Base-by-base conservation (phyloP, 176 grass and related monocot species). In the Avena sativa region DNA sequence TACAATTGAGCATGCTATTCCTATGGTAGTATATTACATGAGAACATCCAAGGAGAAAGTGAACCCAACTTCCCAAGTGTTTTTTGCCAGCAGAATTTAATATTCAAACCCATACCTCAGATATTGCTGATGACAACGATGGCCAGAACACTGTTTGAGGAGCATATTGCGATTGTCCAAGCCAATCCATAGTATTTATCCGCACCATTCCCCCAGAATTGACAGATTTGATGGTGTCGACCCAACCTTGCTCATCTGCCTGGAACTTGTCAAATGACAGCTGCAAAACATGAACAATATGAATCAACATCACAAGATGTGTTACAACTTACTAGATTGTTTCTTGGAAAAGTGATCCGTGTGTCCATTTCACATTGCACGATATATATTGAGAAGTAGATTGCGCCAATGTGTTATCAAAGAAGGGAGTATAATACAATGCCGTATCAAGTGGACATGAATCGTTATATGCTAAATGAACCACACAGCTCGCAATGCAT, bases 161-260 rank as follows among this genome's bases (percentile, higher is more conserved):
- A 59, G 89, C n/a, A 77, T 84, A 96, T n/a, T 96, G 82, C 2
- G 96, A 98, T 77, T 98, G 90, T 49, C 92, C 92, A 64, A 98
- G 92, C 93, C 96, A 98, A 82, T 95, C 93, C 96, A 98, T 95
- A 26, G 96, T 98, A 81, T 71, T 95, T 78, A 98, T 91, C 61
- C 93, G 67, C 25, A 98, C 79, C 62, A 79, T 87, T 74, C 92
- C 93, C 79, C 92, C 89, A 40, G 75, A 52, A 51, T 79, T 85
- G 8, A 96, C 96, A n/a, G 96, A 98, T 78, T 94, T 94, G 46
- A 98, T 94, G 49, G 93, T 94, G 80, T 94, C 92, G 3, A 96
- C 87, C 96, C 96, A 98, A 67, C 86, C 93, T 62, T 94, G 93
- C 83, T 98, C 96, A 85, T 98, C 96, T 76, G 93, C 84, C 74